Base-by-base conservation (phyloP, 257 asterid genomes). In the Nicotiana benthamiana region DNA sequence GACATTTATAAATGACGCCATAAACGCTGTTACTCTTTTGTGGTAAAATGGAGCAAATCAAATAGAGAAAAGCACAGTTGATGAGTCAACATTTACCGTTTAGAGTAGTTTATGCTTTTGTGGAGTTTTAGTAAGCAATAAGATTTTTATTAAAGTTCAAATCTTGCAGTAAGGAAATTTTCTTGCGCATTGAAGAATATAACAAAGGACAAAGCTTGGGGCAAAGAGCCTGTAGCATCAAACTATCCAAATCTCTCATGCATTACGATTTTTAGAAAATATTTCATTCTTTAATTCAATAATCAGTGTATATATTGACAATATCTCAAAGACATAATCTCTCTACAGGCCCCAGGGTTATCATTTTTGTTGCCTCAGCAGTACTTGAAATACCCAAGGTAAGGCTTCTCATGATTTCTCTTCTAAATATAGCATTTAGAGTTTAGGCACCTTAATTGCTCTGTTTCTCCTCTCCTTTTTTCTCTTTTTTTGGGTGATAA, bases 291-390 rank as follows among this genome's bases (percentile, higher is more conserved):
- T 11, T 26, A 22, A 26, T 86, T 40, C 32, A 75, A 81, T 86
- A 83, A 82, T 77, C 81, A 85, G 65, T 82, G 89, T 63, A 82
- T 83, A 83, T 78, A 60, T 83, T 83, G 32, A 84, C 86, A 84
- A 89, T 81, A 53, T 88, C 64, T 84, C 85, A 83, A 83, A 85
- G 83, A 75, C 82, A 80, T 86, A 63, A 85, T 87, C 52, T 90
- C 84, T 89, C 89, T 79, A 89, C 97, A 95, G 99, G 98, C 99
- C 89, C 98, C 99, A 72, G 98, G 99, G 24, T 83, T 95, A 82
- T 90, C 96, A 24, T 92, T 92, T 90, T 83, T 93, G 94, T 87
- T 95, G 91, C 99, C 99, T 52, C 67, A 80, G 76, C 97, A 90
- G 80, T 93, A 89, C 90, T 75, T 80, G 80, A 88, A 87, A 80